Evolutionary conservation across 768 basidiomycete species (phyloP).

Genomic region (Russula sp.): DNA sequence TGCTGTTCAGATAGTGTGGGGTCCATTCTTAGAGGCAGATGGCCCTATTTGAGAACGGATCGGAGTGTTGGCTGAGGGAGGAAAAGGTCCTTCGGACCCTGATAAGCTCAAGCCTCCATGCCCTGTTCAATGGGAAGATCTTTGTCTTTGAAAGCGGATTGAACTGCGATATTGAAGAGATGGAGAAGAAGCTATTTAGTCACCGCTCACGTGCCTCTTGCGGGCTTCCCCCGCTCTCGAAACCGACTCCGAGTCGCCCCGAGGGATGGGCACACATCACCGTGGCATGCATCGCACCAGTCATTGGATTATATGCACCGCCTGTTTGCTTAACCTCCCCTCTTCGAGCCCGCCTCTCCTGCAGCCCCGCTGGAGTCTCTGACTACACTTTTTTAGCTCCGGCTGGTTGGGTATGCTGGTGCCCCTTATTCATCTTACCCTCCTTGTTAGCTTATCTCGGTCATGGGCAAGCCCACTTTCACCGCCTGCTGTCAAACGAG

Average conservation of each 20-base stretch:
- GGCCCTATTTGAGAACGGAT: conserved; percentile 23
- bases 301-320: too few species aligned
- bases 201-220: too few species aligned
- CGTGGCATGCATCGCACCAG: background rate
- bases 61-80: conserved; percentile 44
- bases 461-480: conserved; percentile 3
- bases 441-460: background rate
- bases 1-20: conserved; percentile 59
- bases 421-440: background rate
- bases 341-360: background rate
- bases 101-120: conserved; percentile 71
- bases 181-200: background rate
- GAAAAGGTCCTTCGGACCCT: conserved; percentile 64
- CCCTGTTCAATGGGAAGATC: conserved; percentile 4
- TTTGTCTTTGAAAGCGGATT: background rate
- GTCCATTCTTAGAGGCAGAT: conserved; percentile 46
- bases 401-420: conserved; percentile 1
- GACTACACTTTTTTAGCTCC: background rate
- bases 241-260: too few species aligned
- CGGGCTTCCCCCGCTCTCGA: too few species aligned
- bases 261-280: too few species aligned
- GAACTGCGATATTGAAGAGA: background rate
- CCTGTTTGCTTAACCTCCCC: background rate
- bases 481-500: background rate
- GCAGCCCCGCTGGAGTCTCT: too few species aligned